Evolutionary conservation across 2,329 filamentous ascomycete species (phyloP).

Genomic region (Claviceps quebecensis): DNA sequence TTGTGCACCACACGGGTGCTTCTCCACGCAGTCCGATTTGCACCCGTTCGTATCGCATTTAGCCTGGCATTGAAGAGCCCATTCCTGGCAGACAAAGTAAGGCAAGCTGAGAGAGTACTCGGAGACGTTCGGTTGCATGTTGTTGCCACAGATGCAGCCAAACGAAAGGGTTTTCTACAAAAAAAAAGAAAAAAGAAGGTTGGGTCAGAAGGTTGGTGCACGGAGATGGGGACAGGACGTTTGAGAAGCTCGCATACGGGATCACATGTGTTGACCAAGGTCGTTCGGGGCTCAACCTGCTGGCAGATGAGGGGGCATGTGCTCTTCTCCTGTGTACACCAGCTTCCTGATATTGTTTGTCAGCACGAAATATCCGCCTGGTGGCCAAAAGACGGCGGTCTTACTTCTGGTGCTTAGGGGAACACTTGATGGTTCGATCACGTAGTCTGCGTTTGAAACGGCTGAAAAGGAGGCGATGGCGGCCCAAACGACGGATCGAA

Average conservation of each 20-base stretch:
- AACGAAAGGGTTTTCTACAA: slow-evolving; percentile 49
- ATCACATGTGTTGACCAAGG: slow-evolving; percentile 52
- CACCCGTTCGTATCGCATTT: slow-evolving; percentile 61
- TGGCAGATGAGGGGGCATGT: slow-evolving; percentile 62
- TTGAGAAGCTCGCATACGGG: slow-evolving; percentile 29
- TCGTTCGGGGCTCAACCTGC: slow-evolving; percentile 38
- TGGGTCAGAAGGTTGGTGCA: background rate
- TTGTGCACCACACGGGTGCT: slow-evolving; percentile 5
- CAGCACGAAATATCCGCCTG: background rate
- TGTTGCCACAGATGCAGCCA: slow-evolving; percentile 56
- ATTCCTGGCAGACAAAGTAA: slow-evolving; percentile 62
- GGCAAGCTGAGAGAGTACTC: slow-evolving; percentile 69
- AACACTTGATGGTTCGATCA: slow-evolving; percentile 50
- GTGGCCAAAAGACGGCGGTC: slow-evolving; percentile 11
- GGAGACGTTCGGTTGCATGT: slow-evolving; percentile 53
- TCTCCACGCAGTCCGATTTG: slow-evolving; percentile 13
- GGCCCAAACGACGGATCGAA: slow-evolving; percentile 39
- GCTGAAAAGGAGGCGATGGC: slow-evolving; percentile 33
- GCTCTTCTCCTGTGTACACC: slow-evolving; percentile 50
- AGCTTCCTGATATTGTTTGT: slow-evolving; percentile 29
- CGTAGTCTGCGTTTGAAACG: slow-evolving; percentile 40
- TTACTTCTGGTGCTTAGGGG: slow-evolving; percentile 35
- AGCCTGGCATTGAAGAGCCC: slow-evolving; percentile 57
- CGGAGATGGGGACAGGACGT: too few species aligned
- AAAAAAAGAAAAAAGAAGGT: background rate